Conservation (phyloP, 2,329 filamentous ascomycete species). For the Clonostachys sp. region DNA sequence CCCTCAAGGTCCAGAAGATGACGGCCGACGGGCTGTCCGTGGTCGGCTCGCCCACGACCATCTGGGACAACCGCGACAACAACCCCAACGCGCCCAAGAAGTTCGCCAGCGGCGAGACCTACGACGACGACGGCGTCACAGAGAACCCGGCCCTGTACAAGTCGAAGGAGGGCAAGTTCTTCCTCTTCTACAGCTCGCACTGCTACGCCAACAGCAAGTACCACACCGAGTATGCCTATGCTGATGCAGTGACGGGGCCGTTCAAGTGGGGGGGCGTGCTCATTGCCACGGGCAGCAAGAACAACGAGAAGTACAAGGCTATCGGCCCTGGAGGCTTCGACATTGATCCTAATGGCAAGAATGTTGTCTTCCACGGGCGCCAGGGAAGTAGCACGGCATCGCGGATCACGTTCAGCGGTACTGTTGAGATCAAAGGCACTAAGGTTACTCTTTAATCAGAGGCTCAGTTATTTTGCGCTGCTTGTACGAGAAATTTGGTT, state of each 20-base stretch:
- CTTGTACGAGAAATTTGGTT: no score
- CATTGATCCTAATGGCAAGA: slow-evolving; percentile 4
- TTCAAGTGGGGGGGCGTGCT: slow-evolving; percentile 3
- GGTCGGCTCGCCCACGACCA: slow-evolving; percentile 1
- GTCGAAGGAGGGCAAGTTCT: slow-evolving; percentile 3
- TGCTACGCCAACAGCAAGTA: slow-evolving; percentile 5
- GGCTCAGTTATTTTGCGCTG: no score
- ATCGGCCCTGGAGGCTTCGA: slow-evolving; percentile 4
- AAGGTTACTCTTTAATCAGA: no score
- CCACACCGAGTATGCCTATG: slow-evolving; percentile 4
- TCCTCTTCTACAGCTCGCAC: slow-evolving; percentile 5
- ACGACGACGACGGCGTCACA: slow-evolving; percentile 3
- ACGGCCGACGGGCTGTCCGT: slow-evolving; percentile 2
- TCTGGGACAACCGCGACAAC: not conserved
- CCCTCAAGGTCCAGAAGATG: slow-evolving; percentile 5
- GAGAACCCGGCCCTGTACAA: slow-evolving; percentile 4
- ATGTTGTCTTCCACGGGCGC: slow-evolving; percentile 6
- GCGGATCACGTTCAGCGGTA: no score
- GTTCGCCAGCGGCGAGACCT: not conserved
- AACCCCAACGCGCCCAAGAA: no score
- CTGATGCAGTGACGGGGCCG: not conserved
- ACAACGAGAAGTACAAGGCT: no score
- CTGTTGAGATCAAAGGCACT: no score
- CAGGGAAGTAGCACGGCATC: no score
- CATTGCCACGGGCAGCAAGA: slow-evolving; percentile 1